These are phyloP conservation scores for Fusarium pseudoanthophilum DNA, from an alignment of 2,329 filamentous ascomycete genomes.

Conservation along the genomic window DNA sequence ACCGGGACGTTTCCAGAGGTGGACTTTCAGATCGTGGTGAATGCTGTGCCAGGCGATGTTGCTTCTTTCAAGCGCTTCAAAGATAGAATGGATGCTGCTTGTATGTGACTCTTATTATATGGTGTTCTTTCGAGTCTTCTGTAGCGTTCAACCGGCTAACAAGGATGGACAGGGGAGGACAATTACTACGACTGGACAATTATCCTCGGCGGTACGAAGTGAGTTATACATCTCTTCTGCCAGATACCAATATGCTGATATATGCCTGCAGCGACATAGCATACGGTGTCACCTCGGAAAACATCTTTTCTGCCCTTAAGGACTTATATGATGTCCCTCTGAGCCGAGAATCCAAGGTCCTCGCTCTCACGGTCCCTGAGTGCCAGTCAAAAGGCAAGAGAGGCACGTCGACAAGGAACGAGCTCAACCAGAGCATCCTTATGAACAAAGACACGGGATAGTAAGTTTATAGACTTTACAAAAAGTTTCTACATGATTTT, in stretches of 20 bases:
- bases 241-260: not conserved
- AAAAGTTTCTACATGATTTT: not conserved
- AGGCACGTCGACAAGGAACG: slow-evolving; percentile 51
- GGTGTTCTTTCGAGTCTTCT: not conserved
- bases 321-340: slow-evolving; percentile 63
- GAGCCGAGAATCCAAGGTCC: slow-evolving; percentile 62
- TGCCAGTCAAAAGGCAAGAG: slow-evolving; percentile 47
- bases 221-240: slow-evolving; percentile 28
- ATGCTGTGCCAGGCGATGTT: slow-evolving; percentile 64
- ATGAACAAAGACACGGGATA: slow-evolving; percentile 59
- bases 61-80: slow-evolving; percentile 51
- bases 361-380: slow-evolving; percentile 73
- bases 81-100: slow-evolving; percentile 48
- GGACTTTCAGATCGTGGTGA: slow-evolving; percentile 57
- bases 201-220: slow-evolving; percentile 73
- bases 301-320: slow-evolving; percentile 62
- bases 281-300: slow-evolving; percentile 49
- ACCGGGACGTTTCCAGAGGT: slow-evolving; percentile 56
- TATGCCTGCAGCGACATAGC: slow-evolving; percentile 60
- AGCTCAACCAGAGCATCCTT: slow-evolving; percentile 65
- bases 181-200: slow-evolving; percentile 68
- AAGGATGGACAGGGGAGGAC: slow-evolving; percentile 30
- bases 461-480: slow-evolving; percentile 53
- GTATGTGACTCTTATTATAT: slow-evolving; percentile 41
- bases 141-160: not conserved